phyloP scores from a whole-genome alignment of 768 basidiomycete genomes.

The Clitopilus passeckerianus region DNA sequence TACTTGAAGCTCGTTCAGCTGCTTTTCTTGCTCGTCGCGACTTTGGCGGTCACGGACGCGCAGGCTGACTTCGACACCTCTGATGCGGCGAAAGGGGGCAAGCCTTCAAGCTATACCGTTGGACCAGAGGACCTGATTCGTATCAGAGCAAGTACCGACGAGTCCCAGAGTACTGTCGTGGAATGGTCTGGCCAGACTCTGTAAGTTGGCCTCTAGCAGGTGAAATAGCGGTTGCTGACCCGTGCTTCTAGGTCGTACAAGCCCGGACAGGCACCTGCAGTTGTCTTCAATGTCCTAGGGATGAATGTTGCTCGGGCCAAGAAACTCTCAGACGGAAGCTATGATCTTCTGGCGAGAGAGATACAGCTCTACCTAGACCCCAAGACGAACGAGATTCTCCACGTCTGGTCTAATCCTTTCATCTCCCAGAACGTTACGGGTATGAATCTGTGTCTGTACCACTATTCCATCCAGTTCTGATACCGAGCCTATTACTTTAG shows the following conservation, averaged over 20 bases:
- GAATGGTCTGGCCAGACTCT: conserved; percentile 16
- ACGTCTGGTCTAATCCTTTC: conserved; percentile 14
- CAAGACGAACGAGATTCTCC: conserved; percentile 10
- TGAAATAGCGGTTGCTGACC: not conserved
- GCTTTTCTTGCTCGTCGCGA: not conserved
- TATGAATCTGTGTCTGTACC: not conserved
- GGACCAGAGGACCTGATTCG: conserved; percentile 10
- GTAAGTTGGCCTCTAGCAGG: conserved; percentile 1
- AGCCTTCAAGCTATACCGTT: conserved; percentile 3
- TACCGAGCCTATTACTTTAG: not conserved
- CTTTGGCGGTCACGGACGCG: not conserved
- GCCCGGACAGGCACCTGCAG: conserved; percentile 9
- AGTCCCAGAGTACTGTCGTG: conserved; percentile 9
- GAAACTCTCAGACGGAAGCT: conserved; percentile 10
- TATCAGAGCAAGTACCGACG: conserved; percentile 12
- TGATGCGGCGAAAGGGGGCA: not conserved
- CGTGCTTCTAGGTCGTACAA: conserved; percentile 9
- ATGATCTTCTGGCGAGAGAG: conserved; percentile 12
- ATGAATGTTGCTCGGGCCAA: conserved; percentile 14
- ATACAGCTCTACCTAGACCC: conserved; percentile 14
- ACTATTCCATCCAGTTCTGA: not conserved
- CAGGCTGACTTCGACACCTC: not conserved
- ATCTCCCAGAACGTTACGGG: conserved; percentile 11
- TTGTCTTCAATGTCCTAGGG: conserved; percentile 15
- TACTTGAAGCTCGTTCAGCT: not conserved